Evolutionary conservation across 176 grass and related monocot genomes (phyloP).

Genomic region (Alopecurus myosuroides): DNA sequence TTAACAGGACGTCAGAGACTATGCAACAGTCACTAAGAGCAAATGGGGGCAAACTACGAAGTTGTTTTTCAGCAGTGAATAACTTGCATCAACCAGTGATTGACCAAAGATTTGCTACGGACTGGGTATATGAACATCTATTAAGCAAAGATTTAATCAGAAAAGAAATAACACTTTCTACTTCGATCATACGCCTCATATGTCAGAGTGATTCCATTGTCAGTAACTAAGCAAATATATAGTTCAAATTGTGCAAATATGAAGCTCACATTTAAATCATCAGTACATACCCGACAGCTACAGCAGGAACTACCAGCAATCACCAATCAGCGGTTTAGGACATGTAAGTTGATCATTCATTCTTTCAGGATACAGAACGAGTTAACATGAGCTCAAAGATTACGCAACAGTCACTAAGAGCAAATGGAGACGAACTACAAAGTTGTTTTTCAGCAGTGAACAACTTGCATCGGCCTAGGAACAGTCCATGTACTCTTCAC

Average conservation of each 20-base stretch:
- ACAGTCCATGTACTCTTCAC: slow-evolving; percentile 7
- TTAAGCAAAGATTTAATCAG: too few relatives aligned
- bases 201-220: background rate
- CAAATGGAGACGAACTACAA: background rate
- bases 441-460: background rate
- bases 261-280: background rate
- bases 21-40: background rate
- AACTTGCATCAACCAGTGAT: background rate
- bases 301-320: background rate
- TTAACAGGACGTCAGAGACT: background rate
- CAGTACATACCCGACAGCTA: background rate
- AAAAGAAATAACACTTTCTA: too few relatives aligned
- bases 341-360: background rate
- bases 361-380: background rate
- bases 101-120: too few relatives aligned
- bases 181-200: background rate
- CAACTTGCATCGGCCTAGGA: background rate
- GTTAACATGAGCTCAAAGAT: background rate
- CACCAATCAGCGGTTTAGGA: background rate
- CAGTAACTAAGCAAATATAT: background rate
- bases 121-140: too few relatives aligned
- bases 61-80: background rate
- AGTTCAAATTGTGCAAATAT: background rate
- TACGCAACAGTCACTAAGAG: background rate
- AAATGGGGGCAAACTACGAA: background rate